A percentile compares a stretch with the other conserved stretches of the same genome.
Evolutionary conservation across 177 flowering plant species (phyloP).

Genomic region (Tripterygium wilfordii): DNA sequence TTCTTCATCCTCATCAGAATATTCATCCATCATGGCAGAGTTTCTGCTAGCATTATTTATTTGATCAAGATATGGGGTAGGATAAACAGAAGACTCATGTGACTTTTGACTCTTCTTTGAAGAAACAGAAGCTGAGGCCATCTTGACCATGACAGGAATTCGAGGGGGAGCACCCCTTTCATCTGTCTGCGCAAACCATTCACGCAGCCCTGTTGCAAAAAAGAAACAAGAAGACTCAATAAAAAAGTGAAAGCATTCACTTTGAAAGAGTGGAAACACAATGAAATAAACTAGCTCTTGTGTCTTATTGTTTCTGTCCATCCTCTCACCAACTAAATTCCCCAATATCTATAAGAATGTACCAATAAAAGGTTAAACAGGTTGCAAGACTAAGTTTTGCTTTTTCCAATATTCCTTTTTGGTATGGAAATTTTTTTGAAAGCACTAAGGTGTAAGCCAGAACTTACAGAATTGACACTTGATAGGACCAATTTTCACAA

Average conservation of each 20-base stretch:
- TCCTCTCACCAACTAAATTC: too few relatives aligned
- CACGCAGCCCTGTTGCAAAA: slow-evolving; percentile 69
- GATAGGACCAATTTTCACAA: too few relatives aligned
- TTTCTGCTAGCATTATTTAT: slow-evolving; percentile 56
- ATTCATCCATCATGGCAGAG: slow-evolving; percentile 78
- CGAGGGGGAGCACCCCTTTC: slow-evolving; percentile 68
- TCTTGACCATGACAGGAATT: slow-evolving; percentile 92
- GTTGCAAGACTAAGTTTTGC: too few relatives aligned
- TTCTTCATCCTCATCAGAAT: slow-evolving; percentile 95
- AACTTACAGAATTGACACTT: too few relatives aligned
- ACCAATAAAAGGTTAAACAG: not conserved
- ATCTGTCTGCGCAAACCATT: slow-evolving; percentile 95
- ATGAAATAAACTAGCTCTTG: too few relatives aligned
- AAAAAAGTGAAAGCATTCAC: not conserved
- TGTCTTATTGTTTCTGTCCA: too few relatives aligned
- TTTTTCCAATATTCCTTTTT: too few relatives aligned
- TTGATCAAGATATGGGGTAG: slow-evolving; percentile 52
- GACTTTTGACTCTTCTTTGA: slow-evolving; percentile 47
- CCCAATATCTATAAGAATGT: not conserved
- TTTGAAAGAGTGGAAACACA: too few relatives aligned
- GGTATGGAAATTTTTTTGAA: too few relatives aligned
- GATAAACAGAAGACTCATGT: slow-evolving; percentile 36
- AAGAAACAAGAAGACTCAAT: not conserved
- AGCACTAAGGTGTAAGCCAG: too few relatives aligned
- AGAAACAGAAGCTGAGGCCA: slow-evolving; percentile 63